These are phyloP conservation scores for Ichthyophonus hoferi DNA, from an alignment of 208 protist species.

Conservation along the genomic window DNA sequence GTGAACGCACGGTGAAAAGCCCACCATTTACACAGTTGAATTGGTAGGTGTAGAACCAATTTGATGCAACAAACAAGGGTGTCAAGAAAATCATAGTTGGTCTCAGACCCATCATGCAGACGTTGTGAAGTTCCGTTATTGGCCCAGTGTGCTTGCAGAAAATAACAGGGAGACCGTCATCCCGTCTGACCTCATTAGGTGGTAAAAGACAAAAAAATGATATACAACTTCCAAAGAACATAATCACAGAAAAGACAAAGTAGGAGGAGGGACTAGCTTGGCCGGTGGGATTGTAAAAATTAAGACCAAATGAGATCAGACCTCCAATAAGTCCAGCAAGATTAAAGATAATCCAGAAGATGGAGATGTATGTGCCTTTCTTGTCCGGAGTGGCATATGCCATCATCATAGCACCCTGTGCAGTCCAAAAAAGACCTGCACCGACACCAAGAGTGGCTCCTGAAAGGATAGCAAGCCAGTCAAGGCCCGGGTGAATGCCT, in stretches of 20 bases:
- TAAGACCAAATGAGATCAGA: background rate
- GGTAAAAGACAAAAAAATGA: background rate
- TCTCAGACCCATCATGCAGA: too few relatives aligned
- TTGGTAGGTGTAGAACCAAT: constrained; percentile 23
- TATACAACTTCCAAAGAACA: background rate
- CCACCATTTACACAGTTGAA: background rate
- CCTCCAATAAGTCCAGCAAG: background rate
- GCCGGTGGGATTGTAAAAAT: background rate
- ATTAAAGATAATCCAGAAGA: background rate
- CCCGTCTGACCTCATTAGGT: background rate
- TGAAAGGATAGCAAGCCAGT: background rate
- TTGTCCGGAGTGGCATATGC: too few relatives aligned
- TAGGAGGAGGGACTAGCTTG: background rate
- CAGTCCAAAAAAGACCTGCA: background rate
- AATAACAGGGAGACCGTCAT: too few relatives aligned
- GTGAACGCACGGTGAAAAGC: background rate
- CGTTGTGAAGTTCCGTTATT: too few relatives aligned
- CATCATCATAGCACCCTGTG: too few relatives aligned
- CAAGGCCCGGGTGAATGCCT: background rate
- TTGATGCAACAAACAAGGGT: background rate
- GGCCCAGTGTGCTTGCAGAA: too few relatives aligned
- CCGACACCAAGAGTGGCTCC: background rate
- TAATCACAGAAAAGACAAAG: background rate
- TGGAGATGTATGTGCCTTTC: background rate
- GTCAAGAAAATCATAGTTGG: constrained; percentile 12